phyloP scores from a whole-genome alignment of 805 yeast species.

The Phaffomyces thermotolerans region DNA sequence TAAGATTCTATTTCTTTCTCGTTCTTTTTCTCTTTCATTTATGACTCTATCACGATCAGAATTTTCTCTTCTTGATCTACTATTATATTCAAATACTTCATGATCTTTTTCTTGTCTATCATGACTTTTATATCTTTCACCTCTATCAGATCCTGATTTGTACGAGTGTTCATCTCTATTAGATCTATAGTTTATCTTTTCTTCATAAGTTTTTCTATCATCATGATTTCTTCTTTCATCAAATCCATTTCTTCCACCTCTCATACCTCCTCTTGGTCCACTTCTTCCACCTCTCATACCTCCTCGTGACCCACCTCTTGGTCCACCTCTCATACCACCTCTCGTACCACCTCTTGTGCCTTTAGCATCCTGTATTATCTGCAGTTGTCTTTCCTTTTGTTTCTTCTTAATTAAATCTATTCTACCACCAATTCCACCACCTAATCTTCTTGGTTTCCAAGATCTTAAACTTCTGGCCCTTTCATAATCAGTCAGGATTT shows the following conservation, averaged over 20 bases:
- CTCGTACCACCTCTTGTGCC: slow-evolving; percentile 10
- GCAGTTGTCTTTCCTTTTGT: slow-evolving; percentile 8
- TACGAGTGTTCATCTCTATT: slow-evolving; percentile 2
- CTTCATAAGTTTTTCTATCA: slow-evolving; percentile 1
- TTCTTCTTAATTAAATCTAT: slow-evolving; percentile 40
- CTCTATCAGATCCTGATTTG: slow-evolving; percentile 8
- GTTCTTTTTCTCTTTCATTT: slow-evolving; percentile 15
- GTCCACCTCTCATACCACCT: slow-evolving; percentile 11
- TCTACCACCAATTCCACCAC: slow-evolving; percentile 93
- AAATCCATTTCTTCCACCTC: slow-evolving; percentile 6
- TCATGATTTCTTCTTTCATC: slow-evolving; percentile 13
- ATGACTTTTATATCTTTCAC: slow-evolving; percentile 5
- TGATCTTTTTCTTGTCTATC: slow-evolving; percentile 5
- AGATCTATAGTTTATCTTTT: not conserved
- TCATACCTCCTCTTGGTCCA: not conserved
- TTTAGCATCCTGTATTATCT: slow-evolving; percentile 6
- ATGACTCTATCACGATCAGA: slow-evolving; percentile 15
- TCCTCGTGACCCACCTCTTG: slow-evolving; percentile 10
- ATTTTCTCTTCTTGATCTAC: slow-evolving; percentile 19
- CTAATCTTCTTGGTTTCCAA: slow-evolving; percentile 71
- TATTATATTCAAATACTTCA: slow-evolving; percentile 10
- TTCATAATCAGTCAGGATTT: slow-evolving; percentile 64
- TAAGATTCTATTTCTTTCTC: slow-evolving; percentile 13
- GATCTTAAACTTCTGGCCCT: slow-evolving; percentile 56
- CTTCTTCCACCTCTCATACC: slow-evolving; percentile 2